Evolutionary conservation across 2,329 filamentous ascomycete species (phyloP).

Genomic region (Neofusicoccum umdonicola): DNA sequence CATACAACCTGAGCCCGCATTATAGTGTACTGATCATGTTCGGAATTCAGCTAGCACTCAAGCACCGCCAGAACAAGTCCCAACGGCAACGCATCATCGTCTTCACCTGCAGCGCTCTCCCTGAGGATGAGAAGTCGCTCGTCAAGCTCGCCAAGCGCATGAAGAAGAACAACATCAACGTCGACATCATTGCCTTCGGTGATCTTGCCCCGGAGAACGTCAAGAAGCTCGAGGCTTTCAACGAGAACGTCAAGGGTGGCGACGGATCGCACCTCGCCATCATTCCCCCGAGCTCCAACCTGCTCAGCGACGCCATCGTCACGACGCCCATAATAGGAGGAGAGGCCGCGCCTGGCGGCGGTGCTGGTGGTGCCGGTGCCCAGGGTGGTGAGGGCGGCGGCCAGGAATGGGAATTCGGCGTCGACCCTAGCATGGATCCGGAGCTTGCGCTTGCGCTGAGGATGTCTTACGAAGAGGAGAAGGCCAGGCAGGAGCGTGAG

Average conservation of each 20-base stretch:
- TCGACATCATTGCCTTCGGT: constrained; percentile 94
- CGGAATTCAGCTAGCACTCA: constrained; percentile 74
- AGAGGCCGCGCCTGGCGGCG: constrained; percentile 63
- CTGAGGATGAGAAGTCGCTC: constrained; percentile 84
- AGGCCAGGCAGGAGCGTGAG: constrained; percentile 84
- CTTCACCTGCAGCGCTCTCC: constrained; percentile 90
- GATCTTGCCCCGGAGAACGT: constrained; percentile 87
- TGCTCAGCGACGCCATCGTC: constrained; percentile 89
- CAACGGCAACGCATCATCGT: constrained; percentile 96
- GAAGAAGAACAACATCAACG: constrained; percentile 98
- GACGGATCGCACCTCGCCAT: constrained; percentile 90
- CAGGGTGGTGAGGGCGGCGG: constrained; percentile 55
- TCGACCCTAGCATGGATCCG: constrained; percentile 88
- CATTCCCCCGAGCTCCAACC: constrained; percentile 84
- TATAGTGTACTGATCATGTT: not conserved
- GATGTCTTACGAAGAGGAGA: constrained; percentile 98
- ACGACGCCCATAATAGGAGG: constrained; percentile 86
- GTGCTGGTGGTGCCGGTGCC: constrained; percentile 51
- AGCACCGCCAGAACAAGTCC: constrained; percentile 96
- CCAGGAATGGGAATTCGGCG: constrained; percentile 78
- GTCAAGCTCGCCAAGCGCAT: constrained; percentile 92
- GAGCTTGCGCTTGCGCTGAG: constrained; percentile 90
- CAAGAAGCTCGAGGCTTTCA: constrained; percentile 88
- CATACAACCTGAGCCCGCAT: no score
- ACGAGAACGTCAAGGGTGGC: constrained; percentile 85